A percentile compares a stretch with the other conserved stretches of the same genome.
These are phyloP conservation scores for Paecilomyces sp. DNA, from an alignment of 2,329 filamentous ascomycete genomes.

Conservation along the genomic window DNA sequence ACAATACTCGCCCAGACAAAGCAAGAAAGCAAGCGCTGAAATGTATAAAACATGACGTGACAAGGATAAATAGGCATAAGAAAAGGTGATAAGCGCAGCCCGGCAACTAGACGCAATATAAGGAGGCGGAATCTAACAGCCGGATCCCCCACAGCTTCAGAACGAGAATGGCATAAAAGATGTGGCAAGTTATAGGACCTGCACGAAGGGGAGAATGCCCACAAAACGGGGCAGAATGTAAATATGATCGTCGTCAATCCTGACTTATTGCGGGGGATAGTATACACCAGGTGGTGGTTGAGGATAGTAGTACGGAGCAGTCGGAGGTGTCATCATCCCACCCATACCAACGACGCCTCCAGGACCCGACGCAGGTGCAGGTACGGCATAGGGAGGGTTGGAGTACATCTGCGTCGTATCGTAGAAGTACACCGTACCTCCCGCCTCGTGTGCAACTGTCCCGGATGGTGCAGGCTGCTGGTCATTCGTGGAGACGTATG, in stretches of 20 bases:
- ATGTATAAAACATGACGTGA: background rate
- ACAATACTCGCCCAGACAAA: background rate
- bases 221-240: background rate
- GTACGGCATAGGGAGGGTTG: constrained; percentile 42
- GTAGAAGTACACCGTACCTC: constrained; percentile 95
- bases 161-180: background rate
- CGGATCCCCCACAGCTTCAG: background rate
- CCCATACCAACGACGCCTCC: constrained; percentile 62
- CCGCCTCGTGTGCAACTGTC: constrained; percentile 75
- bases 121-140: background rate
- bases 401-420: constrained; percentile 64
- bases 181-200: background rate
- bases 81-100: background rate
- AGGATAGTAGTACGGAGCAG: constrained; percentile 47
- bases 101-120: background rate
- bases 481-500: constrained; percentile 30
- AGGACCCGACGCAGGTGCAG: constrained; percentile 44
- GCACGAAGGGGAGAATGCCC: background rate
- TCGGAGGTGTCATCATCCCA: constrained; percentile 66
- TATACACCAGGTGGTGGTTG: constrained; percentile 54
- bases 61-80: background rate
- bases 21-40: background rate
- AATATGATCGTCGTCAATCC: background rate
- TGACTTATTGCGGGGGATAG: constrained; percentile 42
- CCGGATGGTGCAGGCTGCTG: constrained; percentile 40